These are phyloP conservation scores for Lathyrus aphaca DNA, from an alignment of 306 rosid genomes.

Conservation along the genomic window DNA sequence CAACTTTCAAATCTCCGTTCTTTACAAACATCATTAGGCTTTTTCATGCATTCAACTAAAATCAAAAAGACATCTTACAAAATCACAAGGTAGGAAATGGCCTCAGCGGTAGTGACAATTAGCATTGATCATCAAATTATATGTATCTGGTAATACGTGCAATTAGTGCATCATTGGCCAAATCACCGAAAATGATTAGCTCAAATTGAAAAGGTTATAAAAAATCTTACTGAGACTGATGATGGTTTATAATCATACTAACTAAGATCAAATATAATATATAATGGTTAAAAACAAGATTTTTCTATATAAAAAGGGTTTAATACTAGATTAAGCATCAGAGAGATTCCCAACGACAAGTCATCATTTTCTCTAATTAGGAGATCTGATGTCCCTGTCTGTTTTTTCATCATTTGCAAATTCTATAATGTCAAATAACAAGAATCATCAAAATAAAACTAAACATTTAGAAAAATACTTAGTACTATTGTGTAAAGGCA, in stretches of 20 bases:
- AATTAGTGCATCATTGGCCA: slow-evolving; percentile 71
- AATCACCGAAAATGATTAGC: too few species aligned
- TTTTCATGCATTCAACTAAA: background rate
- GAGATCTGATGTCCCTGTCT: slow-evolving; percentile 76
- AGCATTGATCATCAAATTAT: slow-evolving; percentile 57
- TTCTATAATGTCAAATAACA: background rate
- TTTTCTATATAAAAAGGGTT: too few species aligned
- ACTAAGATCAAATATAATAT: too few species aligned
- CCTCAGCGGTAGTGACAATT: slow-evolving; percentile 86
- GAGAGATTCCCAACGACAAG: slow-evolving; percentile 75
- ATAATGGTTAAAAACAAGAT: too few species aligned
- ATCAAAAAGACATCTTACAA: background rate
- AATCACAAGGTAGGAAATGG: background rate
- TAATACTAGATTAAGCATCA: slow-evolving; percentile 40
- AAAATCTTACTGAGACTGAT: too few species aligned
- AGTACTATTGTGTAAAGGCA: background rate
- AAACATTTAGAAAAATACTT: too few species aligned
- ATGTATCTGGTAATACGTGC: slow-evolving; percentile 59
- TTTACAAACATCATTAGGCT: slow-evolving; percentile 69
- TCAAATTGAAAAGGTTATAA: too few species aligned
- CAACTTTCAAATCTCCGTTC: slow-evolving; percentile 83
- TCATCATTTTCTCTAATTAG: slow-evolving; percentile 49
- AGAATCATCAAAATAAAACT: too few species aligned
- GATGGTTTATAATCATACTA: too few species aligned
- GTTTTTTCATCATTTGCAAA: slow-evolving; percentile 51